These are phyloP conservation scores for Candida bentonensis DNA, from an alignment of 805 yeast genomes.

Conservation along the genomic window DNA sequence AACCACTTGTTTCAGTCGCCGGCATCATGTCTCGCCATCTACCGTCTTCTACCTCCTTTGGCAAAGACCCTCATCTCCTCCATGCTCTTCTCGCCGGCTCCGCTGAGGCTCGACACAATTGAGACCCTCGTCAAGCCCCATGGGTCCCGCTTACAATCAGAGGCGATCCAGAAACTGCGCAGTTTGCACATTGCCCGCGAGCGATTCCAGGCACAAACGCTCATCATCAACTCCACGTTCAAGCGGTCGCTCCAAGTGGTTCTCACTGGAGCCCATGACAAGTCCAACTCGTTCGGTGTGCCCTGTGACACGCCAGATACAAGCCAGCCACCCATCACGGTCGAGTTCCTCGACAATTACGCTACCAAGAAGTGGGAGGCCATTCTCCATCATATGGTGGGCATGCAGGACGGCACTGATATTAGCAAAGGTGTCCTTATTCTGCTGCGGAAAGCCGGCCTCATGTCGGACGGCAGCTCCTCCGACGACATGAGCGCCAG, in stretches of 20 bases:
- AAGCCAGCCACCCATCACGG: conserved; percentile 33
- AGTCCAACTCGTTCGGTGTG: conserved; percentile 63
- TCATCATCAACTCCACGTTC: conserved; percentile 59
- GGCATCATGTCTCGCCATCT: conserved; percentile 90
- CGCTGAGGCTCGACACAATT: conserved; percentile 50
- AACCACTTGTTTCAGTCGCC: conserved; percentile 72
- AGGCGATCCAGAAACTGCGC: conserved; percentile 64
- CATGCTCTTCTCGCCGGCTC: conserved; percentile 68
- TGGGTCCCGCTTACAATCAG: conserved; percentile 43
- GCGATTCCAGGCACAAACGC: conserved; percentile 26
- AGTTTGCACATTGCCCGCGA: conserved; percentile 65
- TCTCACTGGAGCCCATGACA: conserved; percentile 58
- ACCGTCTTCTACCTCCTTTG: conserved; percentile 71
- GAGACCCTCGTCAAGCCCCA: conserved; percentile 62
- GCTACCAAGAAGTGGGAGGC: conserved; percentile 89
- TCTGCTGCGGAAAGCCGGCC: conserved; percentile 62
- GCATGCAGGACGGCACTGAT: conserved; percentile 43
- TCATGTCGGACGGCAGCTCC: conserved; percentile 55
- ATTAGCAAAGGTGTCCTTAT: conserved; percentile 72
- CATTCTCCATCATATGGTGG: conserved; percentile 94
- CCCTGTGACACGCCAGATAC: conserved; percentile 43
- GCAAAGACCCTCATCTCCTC: conserved; percentile 84
- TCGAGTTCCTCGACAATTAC: conserved; percentile 60
- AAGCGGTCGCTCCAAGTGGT: conserved; percentile 66
- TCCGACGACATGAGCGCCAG: conserved; percentile 2